Evolutionary conservation across 176 grass and related monocot genomes (phyloP).

Genomic region (Cocos nucifera): DNA sequence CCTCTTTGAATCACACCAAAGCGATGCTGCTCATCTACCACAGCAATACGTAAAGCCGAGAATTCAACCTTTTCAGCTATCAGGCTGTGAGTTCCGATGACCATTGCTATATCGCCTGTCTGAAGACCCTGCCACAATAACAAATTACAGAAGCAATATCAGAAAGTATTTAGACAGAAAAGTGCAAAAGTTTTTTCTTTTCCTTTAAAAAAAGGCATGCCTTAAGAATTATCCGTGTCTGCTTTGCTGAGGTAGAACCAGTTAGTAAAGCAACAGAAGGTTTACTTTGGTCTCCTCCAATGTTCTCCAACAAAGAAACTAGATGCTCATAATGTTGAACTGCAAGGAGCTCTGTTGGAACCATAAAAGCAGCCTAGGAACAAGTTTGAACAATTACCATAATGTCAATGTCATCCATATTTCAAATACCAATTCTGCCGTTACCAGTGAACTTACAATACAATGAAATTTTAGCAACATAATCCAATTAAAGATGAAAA

Average conservation of each 20-base stretch:
- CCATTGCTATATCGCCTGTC: slow-evolving; percentile 73
- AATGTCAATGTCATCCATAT: too few relatives aligned
- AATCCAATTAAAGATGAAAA: background rate
- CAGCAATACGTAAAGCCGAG: slow-evolving; percentile 53
- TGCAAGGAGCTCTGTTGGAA: slow-evolving; percentile 85
- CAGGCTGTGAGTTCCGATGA: slow-evolving; percentile 90
- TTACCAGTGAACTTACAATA: background rate
- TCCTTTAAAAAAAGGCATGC: slow-evolving; percentile 24
- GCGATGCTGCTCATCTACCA: slow-evolving; percentile 83
- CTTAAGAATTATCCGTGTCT: slow-evolving; percentile 65
- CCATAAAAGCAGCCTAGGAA: slow-evolving; percentile 88
- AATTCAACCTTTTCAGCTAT: slow-evolving; percentile 77
- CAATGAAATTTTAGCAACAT: background rate
- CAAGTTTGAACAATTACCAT: slow-evolving; percentile 9
- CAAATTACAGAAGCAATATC: background rate
- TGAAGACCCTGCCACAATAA: slow-evolving; percentile 54
- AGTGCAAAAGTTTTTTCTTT: background rate
- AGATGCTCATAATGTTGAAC: slow-evolving; percentile 75
- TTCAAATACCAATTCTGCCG: too few relatives aligned
- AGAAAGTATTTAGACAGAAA: background rate
- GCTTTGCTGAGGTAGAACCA: slow-evolving; percentile 64
- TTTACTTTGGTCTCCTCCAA: slow-evolving; percentile 49
- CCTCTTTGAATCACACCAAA: slow-evolving; percentile 92
- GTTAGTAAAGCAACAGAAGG: slow-evolving; percentile 83
- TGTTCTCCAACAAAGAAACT: slow-evolving; percentile 66